A percentile compares a stretch with the other conserved stretches of the same genome.
Evolutionary conservation across 2,329 filamentous ascomycete genomes (phyloP).

Genomic region (Metarhizium humberi): DNA sequence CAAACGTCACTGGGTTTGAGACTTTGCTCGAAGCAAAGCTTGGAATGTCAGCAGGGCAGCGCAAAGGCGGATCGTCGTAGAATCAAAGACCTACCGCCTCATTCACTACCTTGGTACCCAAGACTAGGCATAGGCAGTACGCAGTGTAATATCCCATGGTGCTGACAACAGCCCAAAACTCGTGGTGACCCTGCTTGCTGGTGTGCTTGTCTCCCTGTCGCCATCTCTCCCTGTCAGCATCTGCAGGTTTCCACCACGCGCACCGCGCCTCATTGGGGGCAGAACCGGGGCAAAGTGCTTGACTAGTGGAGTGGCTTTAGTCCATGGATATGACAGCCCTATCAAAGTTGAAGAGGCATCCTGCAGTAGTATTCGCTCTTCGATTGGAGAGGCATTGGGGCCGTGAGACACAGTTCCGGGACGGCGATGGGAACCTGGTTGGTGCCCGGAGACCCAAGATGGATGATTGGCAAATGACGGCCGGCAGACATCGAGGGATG

Average conservation of each 20-base stretch:
- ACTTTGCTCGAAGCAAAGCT: background rate
- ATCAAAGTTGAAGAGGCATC: background rate
- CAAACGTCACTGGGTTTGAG: background rate
- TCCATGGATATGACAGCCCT: background rate
- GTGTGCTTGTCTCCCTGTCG: background rate
- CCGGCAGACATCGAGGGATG: background rate
- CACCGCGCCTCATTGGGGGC: background rate
- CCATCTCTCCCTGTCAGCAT: background rate
- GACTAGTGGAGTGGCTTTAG: background rate
- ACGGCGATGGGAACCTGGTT: background rate
- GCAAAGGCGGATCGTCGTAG: background rate
- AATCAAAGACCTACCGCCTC: background rate
- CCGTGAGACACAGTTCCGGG: too few species aligned
- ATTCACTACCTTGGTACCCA: background rate
- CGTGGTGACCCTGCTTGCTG: background rate
- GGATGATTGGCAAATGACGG: background rate
- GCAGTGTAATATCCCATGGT: background rate
- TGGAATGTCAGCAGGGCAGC: constrained; percentile 1
- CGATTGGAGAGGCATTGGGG: background rate
- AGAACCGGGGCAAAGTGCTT: background rate
- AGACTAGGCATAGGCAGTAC: too few species aligned
- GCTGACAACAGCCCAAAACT: background rate
- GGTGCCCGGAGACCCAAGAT: background rate
- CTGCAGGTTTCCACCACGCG: background rate
- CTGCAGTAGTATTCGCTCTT: background rate